Evolutionary conservation across 352 stramenopile genomes (phyloP), one percentile per base, ranked within the genome.

Genomic region (Bremia lactucae): DNA sequence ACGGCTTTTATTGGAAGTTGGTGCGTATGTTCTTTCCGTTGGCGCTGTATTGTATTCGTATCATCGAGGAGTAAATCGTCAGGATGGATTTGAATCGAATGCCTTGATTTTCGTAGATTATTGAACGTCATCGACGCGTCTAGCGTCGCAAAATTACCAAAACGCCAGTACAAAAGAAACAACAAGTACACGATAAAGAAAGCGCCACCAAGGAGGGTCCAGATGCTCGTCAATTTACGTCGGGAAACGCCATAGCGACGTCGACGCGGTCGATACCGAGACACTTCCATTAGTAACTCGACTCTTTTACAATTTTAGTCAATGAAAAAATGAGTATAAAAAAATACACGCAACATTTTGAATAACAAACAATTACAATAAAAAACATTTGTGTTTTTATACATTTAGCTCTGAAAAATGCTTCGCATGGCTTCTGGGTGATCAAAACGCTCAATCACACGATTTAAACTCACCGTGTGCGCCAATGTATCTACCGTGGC

Each of bases 371-470:
- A n/a, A n/a, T n/a, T n/a, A n/a, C n/a, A n/a, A n/a, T n/a, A n/a
- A n/a, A n/a, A n/a, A n/a, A n/a, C n/a, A n/a, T n/a, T n/a, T n/a
- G n/a, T n/a, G n/a, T n/a, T n/a, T n/a, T n/a, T n/a, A n/a, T n/a
- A n/a, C n/a, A n/a, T n/a, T n/a, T n/a, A 66, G 47, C 52, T 54
- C 16, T 67, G 48, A 42, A 67, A 60, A 11, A 67, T 37, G 2
- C 52, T 52, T 42, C 44, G 52, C 13, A 67, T 15, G 0, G 38
- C 23, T 3, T 60, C 48, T 10, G 57, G 57, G 26, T 22, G 19
- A 36, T 59, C 43, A 14, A 67, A 60, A 11, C 52, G 57, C 23
- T 49, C 57, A 4, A 24, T 20, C 1, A 52, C 34, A 18, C 52
- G 57, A 18, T 47, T 40, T 13, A 52, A 63, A 2, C 21, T 37